Evolutionary conservation across 2,329 filamentous ascomycete species (phyloP), one percentile per base, ranked within the genome.

Genomic region (Fusarium ramigenum): DNA sequence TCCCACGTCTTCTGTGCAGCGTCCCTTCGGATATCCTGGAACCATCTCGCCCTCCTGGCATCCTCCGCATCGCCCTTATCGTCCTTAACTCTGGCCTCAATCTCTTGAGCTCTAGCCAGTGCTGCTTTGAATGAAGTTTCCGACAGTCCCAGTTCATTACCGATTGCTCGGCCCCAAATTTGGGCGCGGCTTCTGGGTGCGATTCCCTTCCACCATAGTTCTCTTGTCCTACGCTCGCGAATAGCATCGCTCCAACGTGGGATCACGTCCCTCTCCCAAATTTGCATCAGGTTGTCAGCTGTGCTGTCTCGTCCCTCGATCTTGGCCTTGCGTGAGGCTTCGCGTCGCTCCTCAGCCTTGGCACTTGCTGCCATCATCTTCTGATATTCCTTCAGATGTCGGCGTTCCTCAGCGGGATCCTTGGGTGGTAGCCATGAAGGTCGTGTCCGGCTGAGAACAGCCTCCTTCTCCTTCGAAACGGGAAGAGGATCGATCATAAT

Each of bases 361-460:
- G 85, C 81, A 74, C 89, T 91, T 49, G 84, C 85, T 1, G 86
- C 87, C 92, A 96, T 93, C 92, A 96, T 95, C 80, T 88, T 91
- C 82, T 95, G 92, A 79, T 95, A 96, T 80, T 96, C 91, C 78
- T 90, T 95, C 74, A 99, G 80, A 82, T 99, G 96, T 75, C 92
- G 92, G 80, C 90, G 93, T 84, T 99, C 96, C 82, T 99, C 96
- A 60, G 93, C 93, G 4, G 94, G 95, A 74, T 96, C 91, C 83
- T 96, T 96, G 2, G 93, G 93, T 2, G 94, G 93, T 5, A 96
- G 85, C 94, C 94, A 96, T 3, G 93, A 95, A 1, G 93, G 93
- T 42, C 93, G 87, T 4, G 93, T 96, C 23, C 94, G 88, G 30
- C 93, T 94, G 28, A 96, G 85, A 4, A 95, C 93, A 7, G 93